These are phyloP conservation scores for Fagopyrum homotropicum DNA, from an alignment of 148 eudicot species.

Conservation along the genomic window DNA sequence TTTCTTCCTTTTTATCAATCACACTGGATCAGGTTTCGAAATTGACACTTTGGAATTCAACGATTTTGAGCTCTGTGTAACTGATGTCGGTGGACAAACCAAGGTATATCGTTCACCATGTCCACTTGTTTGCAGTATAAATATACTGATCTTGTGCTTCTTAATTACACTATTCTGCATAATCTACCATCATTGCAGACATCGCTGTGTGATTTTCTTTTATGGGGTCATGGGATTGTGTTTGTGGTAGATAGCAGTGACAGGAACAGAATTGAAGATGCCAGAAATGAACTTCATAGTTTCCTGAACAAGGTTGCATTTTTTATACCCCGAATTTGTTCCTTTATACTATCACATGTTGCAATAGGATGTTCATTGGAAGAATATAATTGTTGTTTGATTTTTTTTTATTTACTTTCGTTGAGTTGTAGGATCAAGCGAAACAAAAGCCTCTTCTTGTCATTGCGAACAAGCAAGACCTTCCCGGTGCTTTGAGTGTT, in stretches of 20 bases:
- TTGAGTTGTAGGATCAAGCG: not conserved
- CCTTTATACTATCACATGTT: not conserved
- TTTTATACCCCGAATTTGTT: not conserved
- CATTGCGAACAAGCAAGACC: conserved; percentile 6
- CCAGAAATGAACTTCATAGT: conserved; percentile 39
- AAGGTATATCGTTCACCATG: not conserved
- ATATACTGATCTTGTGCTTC: not conserved
- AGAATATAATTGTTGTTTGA: not conserved
- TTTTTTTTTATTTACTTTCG: not conserved
- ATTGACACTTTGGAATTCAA: not conserved
- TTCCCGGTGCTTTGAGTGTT: conserved; percentile 1
- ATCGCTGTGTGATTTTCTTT: not conserved
- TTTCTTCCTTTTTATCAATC: not conserved
- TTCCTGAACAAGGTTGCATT: conserved; percentile 22
- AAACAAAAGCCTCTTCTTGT: conserved; percentile 11
- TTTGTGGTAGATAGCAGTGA: conserved; percentile 42
- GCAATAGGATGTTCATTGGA: not conserved
- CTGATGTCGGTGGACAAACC: conserved; percentile 12
- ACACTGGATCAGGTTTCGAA: not conserved
- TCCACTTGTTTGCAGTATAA: not conserved
- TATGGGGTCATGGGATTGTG: conserved; percentile 27
- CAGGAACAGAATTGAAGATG: conserved; percentile 37
- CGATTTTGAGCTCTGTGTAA: conserved; percentile 7
- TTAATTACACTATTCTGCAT: conserved; percentile 16
- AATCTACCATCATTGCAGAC: conserved; percentile 3